Percentiles rank a stretch among this genome's conserved stretches.
phyloP scores from a whole-genome alignment of 1,284 basidiomycete genomes.

The Ustilago loliicola region DNA sequence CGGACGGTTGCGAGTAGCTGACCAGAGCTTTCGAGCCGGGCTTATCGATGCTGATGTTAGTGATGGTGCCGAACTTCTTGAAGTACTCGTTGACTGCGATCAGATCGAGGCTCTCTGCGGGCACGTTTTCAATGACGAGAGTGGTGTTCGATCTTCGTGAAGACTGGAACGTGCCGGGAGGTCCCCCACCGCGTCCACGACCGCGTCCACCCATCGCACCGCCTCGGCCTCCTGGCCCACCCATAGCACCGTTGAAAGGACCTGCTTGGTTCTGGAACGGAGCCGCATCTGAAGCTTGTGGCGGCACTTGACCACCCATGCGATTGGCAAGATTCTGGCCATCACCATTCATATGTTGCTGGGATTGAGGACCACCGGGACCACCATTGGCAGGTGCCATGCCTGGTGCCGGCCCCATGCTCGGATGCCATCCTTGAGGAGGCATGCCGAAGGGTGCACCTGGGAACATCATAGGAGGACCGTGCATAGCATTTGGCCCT shows the following conservation, averaged over 20 bases:
- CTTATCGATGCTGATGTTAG: constrained; percentile 89
- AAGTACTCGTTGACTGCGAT: constrained; percentile 89
- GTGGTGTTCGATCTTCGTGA: constrained; percentile 77
- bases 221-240: constrained; percentile 38
- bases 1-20: constrained; percentile 85
- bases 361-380: constrained; percentile 13
- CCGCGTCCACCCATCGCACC: constrained; percentile 74
- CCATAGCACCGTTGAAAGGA: constrained; percentile 26
- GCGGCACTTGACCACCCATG: constrained; percentile 39
- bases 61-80: constrained; percentile 90
- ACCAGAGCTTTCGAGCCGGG: constrained; percentile 83
- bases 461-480: constrained; percentile 52
- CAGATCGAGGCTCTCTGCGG: constrained; percentile 82
- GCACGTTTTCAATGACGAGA: constrained; percentile 93
- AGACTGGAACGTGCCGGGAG: constrained; percentile 72
- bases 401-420: constrained; percentile 40
- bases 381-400: constrained; percentile 26
- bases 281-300: constrained; percentile 15
- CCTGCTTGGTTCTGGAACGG: constrained; percentile 17
- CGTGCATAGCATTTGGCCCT: constrained; percentile 41
- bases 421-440: constrained; percentile 46
- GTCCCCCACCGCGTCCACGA: constrained; percentile 71
- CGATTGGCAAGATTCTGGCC: constrained; percentile 39
- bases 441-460: constrained; percentile 51
- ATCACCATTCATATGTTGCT: constrained; percentile 29